Conservation (phyloP, 768 basidiomycete species). For the Boletus rubescentipes region DNA sequence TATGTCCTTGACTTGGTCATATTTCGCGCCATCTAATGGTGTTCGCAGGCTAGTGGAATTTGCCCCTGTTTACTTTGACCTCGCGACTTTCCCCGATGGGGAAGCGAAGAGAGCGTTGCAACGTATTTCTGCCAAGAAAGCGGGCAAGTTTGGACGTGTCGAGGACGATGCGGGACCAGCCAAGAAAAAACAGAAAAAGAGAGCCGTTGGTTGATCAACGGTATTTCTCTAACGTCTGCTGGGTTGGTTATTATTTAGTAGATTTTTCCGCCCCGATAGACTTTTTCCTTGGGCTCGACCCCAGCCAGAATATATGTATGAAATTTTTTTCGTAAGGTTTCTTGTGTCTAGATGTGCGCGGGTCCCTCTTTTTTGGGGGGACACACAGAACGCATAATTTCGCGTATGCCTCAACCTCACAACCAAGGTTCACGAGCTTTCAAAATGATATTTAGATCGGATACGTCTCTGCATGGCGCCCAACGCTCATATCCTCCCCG, state of each 20-base stretch:
- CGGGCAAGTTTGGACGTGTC: slow-evolving; percentile 37
- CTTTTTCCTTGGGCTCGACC: not conserved
- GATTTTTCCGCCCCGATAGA: not conserved
- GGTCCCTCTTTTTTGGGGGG: no score
- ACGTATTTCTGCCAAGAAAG: slow-evolving; percentile 51
- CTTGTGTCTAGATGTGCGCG: no score
- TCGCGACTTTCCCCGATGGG: slow-evolving; percentile 59
- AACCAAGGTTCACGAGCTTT: no score
- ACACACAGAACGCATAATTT: no score
- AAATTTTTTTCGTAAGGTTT: no score
- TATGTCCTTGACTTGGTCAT: slow-evolving; percentile 34
- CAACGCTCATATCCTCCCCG: no score
- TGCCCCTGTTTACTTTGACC: slow-evolving; percentile 68
- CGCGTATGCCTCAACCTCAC: no score
- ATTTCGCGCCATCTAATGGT: slow-evolving; percentile 2
- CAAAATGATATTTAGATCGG: no score
- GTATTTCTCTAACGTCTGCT: not conserved
- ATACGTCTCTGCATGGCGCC: no score
- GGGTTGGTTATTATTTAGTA: not conserved
- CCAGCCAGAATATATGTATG: not conserved
- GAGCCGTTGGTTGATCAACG: not conserved
- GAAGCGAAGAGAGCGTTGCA: slow-evolving; percentile 68
- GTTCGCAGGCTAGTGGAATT: slow-evolving; percentile 58
- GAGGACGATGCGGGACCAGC: slow-evolving; percentile 6
- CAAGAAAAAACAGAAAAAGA: slow-evolving; percentile 22